These are phyloP conservation scores for Thelephora aurantiotincta DNA, from an alignment of 768 basidiomycete species.

Conservation along the genomic window DNA sequence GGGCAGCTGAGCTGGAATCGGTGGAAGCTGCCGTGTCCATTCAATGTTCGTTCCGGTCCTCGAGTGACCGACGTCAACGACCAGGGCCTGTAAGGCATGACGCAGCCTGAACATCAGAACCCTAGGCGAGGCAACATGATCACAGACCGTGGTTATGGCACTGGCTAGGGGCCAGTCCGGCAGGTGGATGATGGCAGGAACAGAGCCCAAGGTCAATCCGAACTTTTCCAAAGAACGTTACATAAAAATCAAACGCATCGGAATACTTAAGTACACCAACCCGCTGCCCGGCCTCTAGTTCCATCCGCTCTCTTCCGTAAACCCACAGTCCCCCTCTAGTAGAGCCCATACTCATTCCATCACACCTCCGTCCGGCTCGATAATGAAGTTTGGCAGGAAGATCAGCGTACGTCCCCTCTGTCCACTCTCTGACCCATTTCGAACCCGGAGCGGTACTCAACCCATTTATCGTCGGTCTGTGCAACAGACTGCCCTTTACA, in stretches of 20 bases:
- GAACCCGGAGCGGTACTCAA: conserved; percentile 1
- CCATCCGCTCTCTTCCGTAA: neutral
- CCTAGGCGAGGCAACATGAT: neutral
- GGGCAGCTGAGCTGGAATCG: too few relatives aligned
- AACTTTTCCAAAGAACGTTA: too few relatives aligned
- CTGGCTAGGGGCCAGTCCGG: neutral
- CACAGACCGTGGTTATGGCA: neutral
- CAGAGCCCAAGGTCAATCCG: too few relatives aligned
- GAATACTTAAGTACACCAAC: too few relatives aligned
- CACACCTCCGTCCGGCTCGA: neutral
- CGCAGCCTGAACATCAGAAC: neutral
- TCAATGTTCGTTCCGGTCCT: neutral
- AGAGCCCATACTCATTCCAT: neutral
- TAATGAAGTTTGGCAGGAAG: conserved; percentile 75
- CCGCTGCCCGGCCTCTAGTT: too few relatives aligned
- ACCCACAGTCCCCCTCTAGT: neutral
- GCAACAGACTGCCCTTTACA: conserved; percentile 67
- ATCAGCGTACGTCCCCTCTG: conserved; percentile 36
- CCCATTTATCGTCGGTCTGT: neutral
- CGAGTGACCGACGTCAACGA: too few relatives aligned
- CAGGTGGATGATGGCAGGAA: too few relatives aligned
- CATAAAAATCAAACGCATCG: too few relatives aligned
- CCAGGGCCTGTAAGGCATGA: neutral
- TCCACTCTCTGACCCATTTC: neutral
- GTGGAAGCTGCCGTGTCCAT: conserved; percentile 3